These are phyloP conservation scores for Phytophthora boehmeriae DNA, from an alignment of 352 stramenopile species.

Conservation along the genomic window DNA sequence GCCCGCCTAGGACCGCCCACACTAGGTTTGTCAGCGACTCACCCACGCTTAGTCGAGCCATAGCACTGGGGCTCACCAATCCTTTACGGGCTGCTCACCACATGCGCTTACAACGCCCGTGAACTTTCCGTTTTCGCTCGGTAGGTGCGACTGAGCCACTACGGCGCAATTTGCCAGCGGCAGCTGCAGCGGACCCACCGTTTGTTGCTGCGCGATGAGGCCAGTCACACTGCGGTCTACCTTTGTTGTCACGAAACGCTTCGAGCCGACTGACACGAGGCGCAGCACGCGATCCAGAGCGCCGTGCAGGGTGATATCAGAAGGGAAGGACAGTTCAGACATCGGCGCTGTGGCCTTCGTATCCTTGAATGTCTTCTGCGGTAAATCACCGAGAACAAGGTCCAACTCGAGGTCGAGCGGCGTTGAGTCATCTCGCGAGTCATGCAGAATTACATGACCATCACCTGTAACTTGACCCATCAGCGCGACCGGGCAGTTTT, in stretches of 20 bases:
- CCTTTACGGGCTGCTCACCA: constrained; percentile 96
- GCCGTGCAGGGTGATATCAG: constrained; percentile 76
- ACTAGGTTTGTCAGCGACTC: constrained; percentile 98
- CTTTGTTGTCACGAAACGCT: constrained; percentile 95
- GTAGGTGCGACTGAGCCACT: constrained; percentile 95
- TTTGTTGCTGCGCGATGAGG: constrained; percentile 97
- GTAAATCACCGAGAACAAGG: constrained; percentile 97
- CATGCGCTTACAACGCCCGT: constrained; percentile 96
- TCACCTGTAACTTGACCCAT: constrained; percentile 94
- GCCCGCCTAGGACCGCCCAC: constrained; percentile 89
- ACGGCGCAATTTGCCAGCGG: constrained; percentile 96
- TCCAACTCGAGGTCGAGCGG: constrained; percentile 93
- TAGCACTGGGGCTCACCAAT: constrained; percentile 92
- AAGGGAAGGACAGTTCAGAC: constrained; percentile 70
- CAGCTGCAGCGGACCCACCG: constrained; percentile 95
- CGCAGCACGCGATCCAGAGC: constrained; percentile 94
- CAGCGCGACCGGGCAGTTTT: constrained; percentile 95
- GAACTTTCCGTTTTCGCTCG: constrained; percentile 61
- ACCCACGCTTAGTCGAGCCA: constrained; percentile 95
- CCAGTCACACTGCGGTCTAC: constrained; percentile 98
- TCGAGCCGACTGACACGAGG: constrained; percentile 95
- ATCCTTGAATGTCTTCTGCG: constrained; percentile 97
- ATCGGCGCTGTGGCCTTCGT: constrained; percentile 49
- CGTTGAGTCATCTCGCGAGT: constrained; percentile 90
- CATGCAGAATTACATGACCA: constrained; percentile 93